Conservation (phyloP, 2,329 filamentous ascomycete species). For the Fusarium stilboides region DNA sequence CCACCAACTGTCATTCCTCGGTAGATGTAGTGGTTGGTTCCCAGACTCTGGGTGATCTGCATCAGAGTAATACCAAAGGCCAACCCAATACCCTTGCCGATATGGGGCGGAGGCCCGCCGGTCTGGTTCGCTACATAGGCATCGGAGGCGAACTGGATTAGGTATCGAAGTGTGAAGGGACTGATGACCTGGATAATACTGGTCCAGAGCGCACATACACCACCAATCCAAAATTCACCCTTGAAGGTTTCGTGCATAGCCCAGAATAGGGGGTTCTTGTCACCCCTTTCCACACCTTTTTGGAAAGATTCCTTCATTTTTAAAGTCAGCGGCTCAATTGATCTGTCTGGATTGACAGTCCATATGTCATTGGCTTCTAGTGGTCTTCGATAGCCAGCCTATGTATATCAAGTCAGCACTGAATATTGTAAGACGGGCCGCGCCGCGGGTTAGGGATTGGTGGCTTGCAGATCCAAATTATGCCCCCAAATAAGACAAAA, state of each 20-base stretch:
- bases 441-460: conserved; percentile 14
- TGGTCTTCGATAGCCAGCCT: conserved; percentile 87
- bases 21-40: conserved; percentile 93
- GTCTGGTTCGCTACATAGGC: conserved; percentile 77
- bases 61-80: conserved; percentile 88
- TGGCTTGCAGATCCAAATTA: conserved; percentile 33
- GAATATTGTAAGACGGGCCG: conserved; percentile 38
- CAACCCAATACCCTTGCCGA: conserved; percentile 84
- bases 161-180: conserved; percentile 86
- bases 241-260: conserved; percentile 91
- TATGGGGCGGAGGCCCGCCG: conserved; percentile 71
- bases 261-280: conserved; percentile 81
- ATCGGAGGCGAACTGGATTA: conserved; percentile 87
- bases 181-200: conserved; percentile 84
- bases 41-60: conserved; percentile 86
- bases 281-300: conserved; percentile 75
- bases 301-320: conserved; percentile 79
- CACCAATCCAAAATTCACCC: conserved; percentile 87
- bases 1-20: conserved; percentile 93
- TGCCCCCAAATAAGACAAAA: conserved; percentile 6
- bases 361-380: conserved; percentile 91
- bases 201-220: conserved; percentile 80
- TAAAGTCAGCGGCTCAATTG: conserved; percentile 77
- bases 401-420: conserved; percentile 31
- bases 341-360: conserved; percentile 85